A percentile compares a stretch with the other conserved stretches of the same genome.
Evolutionary conservation across 2,329 filamentous ascomycete species (phyloP).

Genomic region (Lachnum nothofagi): DNA sequence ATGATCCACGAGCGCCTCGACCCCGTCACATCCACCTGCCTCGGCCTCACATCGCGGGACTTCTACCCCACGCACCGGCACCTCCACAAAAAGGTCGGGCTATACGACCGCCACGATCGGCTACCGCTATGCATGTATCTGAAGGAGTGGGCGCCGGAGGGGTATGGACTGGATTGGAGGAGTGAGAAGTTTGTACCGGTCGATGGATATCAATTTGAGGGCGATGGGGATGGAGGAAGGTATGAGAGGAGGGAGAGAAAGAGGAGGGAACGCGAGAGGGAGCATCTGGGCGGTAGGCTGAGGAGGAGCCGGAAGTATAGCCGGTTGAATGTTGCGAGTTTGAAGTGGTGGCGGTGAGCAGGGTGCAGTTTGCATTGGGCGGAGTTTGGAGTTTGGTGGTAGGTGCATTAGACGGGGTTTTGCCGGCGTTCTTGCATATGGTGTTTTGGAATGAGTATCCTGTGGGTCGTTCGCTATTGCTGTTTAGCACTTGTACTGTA

Average conservation of each 20-base stretch:
- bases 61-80: neutral
- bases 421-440: too few relatives aligned
- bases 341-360: neutral
- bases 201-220: neutral
- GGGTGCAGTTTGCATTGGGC: too few relatives aligned
- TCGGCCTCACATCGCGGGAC: neutral
- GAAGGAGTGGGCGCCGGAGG: neutral
- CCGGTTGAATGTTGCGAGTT: neutral
- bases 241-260: neutral
- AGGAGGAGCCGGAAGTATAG: neutral
- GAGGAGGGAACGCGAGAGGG: neutral
- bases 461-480: too few relatives aligned
- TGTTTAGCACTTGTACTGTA: too few relatives aligned
- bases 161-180: neutral
- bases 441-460: too few relatives aligned
- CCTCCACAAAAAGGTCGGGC: neutral
- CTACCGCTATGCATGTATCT: neutral
- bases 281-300: neutral
- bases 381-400: too few relatives aligned
- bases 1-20: neutral
- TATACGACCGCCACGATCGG: neutral
- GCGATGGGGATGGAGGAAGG: too few relatives aligned
- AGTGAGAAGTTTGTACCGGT: neutral
- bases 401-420: too few relatives aligned
- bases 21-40: neutral